These are phyloP conservation scores for Trichoderma erinaceum DNA, from an alignment of 495 filamentous ascomycete genomes.

Conservation along the genomic window DNA sequence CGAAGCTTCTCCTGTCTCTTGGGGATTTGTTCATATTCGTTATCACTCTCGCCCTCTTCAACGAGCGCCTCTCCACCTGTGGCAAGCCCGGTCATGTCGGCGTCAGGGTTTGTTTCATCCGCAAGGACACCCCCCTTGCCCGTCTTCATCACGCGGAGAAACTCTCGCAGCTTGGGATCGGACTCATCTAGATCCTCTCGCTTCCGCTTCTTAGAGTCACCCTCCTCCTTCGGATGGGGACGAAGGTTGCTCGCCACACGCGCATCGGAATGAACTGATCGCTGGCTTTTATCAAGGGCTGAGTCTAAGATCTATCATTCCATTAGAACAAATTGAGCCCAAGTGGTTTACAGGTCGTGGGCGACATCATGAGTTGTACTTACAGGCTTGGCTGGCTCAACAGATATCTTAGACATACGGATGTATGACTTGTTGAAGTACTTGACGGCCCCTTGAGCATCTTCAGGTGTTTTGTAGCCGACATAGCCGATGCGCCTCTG, in stretches of 20 bases:
- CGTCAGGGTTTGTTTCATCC: slow-evolving; percentile 42
- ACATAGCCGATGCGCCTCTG: slow-evolving; percentile 91
- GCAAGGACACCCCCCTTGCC: slow-evolving; percentile 53
- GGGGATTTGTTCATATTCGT: slow-evolving; percentile 59
- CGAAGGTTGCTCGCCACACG: slow-evolving; percentile 17
- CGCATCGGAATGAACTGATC: slow-evolving; percentile 23
- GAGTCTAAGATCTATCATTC: slow-evolving; percentile 29
- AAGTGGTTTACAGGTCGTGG: neutral
- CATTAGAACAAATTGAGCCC: slow-evolving; percentile 4
- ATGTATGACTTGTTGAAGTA: slow-evolving; percentile 95
- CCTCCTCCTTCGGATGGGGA: slow-evolving; percentile 13
- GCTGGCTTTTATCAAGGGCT: slow-evolving; percentile 21
- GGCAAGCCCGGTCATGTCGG: slow-evolving; percentile 27
- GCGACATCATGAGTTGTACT: slow-evolving; percentile 23
- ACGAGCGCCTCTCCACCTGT: slow-evolving; percentile 41
- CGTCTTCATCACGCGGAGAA: slow-evolving; percentile 72
- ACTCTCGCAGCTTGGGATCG: slow-evolving; percentile 81
- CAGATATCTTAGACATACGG: slow-evolving; percentile 89
- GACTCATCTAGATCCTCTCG: slow-evolving; percentile 41
- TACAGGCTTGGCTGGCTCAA: slow-evolving; percentile 87
- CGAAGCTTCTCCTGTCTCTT: slow-evolving; percentile 31
- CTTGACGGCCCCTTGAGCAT: slow-evolving; percentile 73
- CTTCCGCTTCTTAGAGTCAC: slow-evolving; percentile 43
- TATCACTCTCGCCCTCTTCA: slow-evolving; percentile 51
- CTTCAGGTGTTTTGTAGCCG: slow-evolving; percentile 78